Base-by-base conservation (phyloP, 129 eudicot genomes). In the Kitagawia praeruptora region DNA sequence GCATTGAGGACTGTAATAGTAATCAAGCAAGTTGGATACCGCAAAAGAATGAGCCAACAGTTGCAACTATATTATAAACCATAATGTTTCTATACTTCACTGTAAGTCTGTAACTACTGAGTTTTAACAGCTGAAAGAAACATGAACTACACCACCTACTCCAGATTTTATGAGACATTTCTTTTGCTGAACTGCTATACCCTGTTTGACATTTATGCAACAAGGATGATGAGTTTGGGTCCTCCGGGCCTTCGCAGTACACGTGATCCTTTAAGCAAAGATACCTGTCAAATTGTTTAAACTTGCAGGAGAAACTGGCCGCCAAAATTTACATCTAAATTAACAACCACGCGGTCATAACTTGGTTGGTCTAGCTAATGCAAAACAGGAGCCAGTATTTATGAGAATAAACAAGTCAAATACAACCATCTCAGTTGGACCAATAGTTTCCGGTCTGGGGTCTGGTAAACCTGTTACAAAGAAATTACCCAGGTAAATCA, bases 391-490 rank as follows among this genome's bases (percentile, higher is more conserved):
- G 21, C 83, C 80, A 3, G 86, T 85, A 82, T 87, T 82, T 80
- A 83, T 80, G 0, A 91, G 83, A 88, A 92, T 90, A 84, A 94
- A 84, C 89, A 94, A 85, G 90, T 94, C 98, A 70, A 91, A 64
- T 54, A 88, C 86, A n/a, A 86, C 85, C 78, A 90, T 89, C 39
- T 88, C 88, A 38, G 61, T 82, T 5, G 92, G 96, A 53, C 75
- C 76, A 78, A 79, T 81, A 78, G 89, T 86, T 85, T 86, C 87
- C 83, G 84, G 78, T 4, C 89, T 91, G 39, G 92, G 93, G 76
- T 90, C 96, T 42, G 90, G 53, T 18, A 95, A 82, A 64, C 97
- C 98, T 95, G 91, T 81, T 39, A 73, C 8, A 67, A 70, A 81
- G 56, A 72, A 8, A 12, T 25, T 42, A 41, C 71, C 16, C 38